A percentile compares a stretch with the other conserved stretches of the same genome.
These are phyloP conservation scores for Gossypium armourianum DNA, from an alignment of 441 rosid species.

Conservation along the genomic window DNA sequence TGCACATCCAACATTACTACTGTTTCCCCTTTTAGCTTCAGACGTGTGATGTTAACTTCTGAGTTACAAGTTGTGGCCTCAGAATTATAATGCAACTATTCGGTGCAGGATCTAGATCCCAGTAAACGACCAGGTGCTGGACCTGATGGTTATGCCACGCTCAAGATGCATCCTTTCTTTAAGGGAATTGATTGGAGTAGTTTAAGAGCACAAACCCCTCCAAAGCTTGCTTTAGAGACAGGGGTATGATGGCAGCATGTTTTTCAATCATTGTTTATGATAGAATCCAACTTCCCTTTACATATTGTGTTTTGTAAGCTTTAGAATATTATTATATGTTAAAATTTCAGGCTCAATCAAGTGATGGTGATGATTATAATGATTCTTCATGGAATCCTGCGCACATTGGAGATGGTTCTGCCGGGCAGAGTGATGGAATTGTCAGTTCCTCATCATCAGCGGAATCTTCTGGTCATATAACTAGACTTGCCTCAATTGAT, in stretches of 20 bases:
- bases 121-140: constrained; percentile 90
- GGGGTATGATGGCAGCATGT: constrained; percentile 27
- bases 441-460: constrained; percentile 30
- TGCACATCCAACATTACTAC: background rate
- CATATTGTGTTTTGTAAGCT: background rate
- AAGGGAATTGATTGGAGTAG: constrained; percentile 74
- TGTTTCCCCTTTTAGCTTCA: background rate
- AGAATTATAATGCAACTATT: constrained; percentile 8
- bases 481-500: constrained; percentile 89
- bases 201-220: constrained; percentile 61
- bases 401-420: constrained; percentile 53
- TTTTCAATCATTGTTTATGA: background rate
- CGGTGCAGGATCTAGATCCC: constrained; percentile 73
- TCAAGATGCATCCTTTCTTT: constrained; percentile 86
- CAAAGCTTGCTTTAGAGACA: constrained; percentile 67
- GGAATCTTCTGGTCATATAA: constrained; percentile 54
- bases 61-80: constrained; percentile 2
- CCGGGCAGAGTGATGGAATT: constrained; percentile 43
- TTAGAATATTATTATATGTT: background rate
- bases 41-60: background rate
- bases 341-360: constrained; percentile 43
- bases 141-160: constrained; percentile 61
- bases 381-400: constrained; percentile 70
- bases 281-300: background rate
- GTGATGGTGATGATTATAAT: constrained; percentile 44